phyloP scores from a whole-genome alignment of 2,329 filamentous ascomycete species.

The Fusarium sp. region DNA sequence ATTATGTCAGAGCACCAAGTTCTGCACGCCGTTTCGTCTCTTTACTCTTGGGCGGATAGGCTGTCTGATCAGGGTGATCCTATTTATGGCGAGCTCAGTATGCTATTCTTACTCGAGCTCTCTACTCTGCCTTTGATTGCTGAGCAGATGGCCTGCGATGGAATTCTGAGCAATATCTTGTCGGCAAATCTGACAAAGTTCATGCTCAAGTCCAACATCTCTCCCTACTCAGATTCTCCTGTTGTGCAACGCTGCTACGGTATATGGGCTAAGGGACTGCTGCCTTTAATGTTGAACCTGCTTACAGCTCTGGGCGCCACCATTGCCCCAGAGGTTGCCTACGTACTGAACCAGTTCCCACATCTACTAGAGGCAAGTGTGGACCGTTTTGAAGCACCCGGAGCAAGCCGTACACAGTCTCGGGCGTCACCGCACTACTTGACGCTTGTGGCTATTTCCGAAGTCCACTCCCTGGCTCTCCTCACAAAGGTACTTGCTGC shows the following conservation, averaged over 20 bases:
- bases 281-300: slow-evolving; percentile 90
- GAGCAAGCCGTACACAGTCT: slow-evolving; percentile 64
- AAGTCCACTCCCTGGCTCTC: slow-evolving; percentile 82
- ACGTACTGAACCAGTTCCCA: slow-evolving; percentile 91
- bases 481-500: slow-evolving; percentile 78
- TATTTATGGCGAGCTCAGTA: slow-evolving; percentile 90
- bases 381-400: slow-evolving; percentile 74
- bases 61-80: slow-evolving; percentile 83
- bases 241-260: slow-evolving; percentile 80
- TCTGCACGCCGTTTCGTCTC: slow-evolving; percentile 82
- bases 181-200: slow-evolving; percentile 83
- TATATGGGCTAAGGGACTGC: slow-evolving; percentile 89
- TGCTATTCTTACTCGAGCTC: slow-evolving; percentile 88
- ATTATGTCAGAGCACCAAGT: slow-evolving; percentile 78
- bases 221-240: slow-evolving; percentile 80
- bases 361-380: slow-evolving; percentile 79
- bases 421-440: slow-evolving; percentile 70
- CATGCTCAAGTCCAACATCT: slow-evolving; percentile 77
- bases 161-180: slow-evolving; percentile 81
- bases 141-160: slow-evolving; percentile 90
- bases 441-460: slow-evolving; percentile 78
- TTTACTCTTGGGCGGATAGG: slow-evolving; percentile 95
- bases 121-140: slow-evolving; percentile 84
- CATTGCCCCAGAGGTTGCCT: slow-evolving; percentile 84
- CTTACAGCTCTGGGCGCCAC: slow-evolving; percentile 83